Evolutionary conservation across 805 yeast species (phyloP).

Genomic region (Candida morakotiae): DNA sequence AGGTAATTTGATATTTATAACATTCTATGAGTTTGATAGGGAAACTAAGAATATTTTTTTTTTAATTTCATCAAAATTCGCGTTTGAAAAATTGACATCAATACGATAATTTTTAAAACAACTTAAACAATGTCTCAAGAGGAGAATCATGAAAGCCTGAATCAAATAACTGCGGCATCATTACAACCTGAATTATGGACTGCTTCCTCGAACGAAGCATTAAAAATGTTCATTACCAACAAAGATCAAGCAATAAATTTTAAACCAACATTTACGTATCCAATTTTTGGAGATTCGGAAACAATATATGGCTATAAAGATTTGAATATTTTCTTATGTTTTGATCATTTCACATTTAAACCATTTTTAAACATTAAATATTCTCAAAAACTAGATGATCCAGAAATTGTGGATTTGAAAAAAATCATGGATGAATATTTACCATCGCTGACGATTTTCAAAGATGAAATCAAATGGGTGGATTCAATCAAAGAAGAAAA

Average conservation of each 20-base stretch:
- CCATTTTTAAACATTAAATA: slow-evolving; percentile 68
- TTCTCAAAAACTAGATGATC: slow-evolving; percentile 47
- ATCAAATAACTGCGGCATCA: slow-evolving; percentile 14
- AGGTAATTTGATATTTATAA: too few species aligned
- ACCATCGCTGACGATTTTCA: slow-evolving; percentile 57
- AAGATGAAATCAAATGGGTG: slow-evolving; percentile 69
- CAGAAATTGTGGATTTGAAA: slow-evolving; percentile 57
- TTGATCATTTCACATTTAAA: slow-evolving; percentile 68
- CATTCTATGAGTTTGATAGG: too few species aligned
- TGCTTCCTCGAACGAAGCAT: slow-evolving; percentile 61
- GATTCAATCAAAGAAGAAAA: slow-evolving; percentile 49
- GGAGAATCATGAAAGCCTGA: not conserved
- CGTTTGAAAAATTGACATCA: too few species aligned
- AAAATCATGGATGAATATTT: slow-evolving; percentile 51
- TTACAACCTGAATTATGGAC: slow-evolving; percentile 75
- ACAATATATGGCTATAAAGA: slow-evolving; percentile 80
- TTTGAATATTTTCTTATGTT: slow-evolving; percentile 59
- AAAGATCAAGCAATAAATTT: slow-evolving; percentile 55
- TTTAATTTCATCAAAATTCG: too few species aligned
- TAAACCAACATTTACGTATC: slow-evolving; percentile 81
- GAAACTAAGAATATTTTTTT: too few species aligned
- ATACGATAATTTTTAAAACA: too few species aligned
- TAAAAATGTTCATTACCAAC: slow-evolving; percentile 54
- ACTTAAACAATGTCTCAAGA: slow-evolving; percentile 1
- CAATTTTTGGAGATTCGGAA: slow-evolving; percentile 90